Percentiles rank a stretch among this genome's conserved stretches.
These are phyloP conservation scores for Penstemon davidsonii DNA, from an alignment of 257 asterid species.

Conservation along the genomic window DNA sequence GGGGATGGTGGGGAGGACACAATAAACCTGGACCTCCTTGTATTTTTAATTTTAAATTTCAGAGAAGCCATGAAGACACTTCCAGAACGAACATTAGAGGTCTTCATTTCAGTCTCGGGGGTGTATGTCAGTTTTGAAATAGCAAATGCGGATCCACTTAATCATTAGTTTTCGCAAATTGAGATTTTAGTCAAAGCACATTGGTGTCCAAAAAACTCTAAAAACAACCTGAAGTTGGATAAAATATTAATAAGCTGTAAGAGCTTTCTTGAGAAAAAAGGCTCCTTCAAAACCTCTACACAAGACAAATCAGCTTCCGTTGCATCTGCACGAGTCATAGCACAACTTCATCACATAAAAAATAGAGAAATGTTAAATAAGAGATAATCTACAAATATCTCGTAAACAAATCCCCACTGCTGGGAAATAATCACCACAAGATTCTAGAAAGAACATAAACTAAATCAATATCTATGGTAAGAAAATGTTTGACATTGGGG, in stretches of 20 bases:
- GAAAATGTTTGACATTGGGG: slow-evolving; percentile 21
- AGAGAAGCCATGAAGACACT: too few species aligned
- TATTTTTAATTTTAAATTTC: too few species aligned
- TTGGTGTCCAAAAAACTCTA: slow-evolving; percentile 8
- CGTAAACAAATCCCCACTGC: slow-evolving; percentile 17
- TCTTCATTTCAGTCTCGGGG: too few species aligned
- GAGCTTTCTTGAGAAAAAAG: slow-evolving; percentile 81
- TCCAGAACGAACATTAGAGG: too few species aligned
- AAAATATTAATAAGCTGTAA: slow-evolving; percentile 70
- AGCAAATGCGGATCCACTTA: background rate
- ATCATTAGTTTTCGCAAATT: slow-evolving; percentile 15
- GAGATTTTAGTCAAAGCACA: background rate
- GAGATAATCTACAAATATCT: slow-evolving; percentile 12
- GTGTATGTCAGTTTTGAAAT: too few species aligned
- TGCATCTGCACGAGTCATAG: slow-evolving; percentile 54
- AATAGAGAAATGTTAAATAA: background rate
- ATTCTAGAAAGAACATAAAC: slow-evolving; percentile 6
- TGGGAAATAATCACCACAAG: slow-evolving; percentile 18
- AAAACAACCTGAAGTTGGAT: slow-evolving; percentile 61
- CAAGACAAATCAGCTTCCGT: slow-evolving; percentile 58
- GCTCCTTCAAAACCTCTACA: slow-evolving; percentile 67
- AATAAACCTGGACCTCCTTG: too few species aligned
- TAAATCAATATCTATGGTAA: slow-evolving; percentile 6
- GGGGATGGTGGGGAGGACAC: too few species aligned
- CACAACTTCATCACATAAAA: slow-evolving; percentile 4